phyloP scores from a whole-genome alignment of 352 stramenopile genomes.

The Phytophthora meadii region DNA sequence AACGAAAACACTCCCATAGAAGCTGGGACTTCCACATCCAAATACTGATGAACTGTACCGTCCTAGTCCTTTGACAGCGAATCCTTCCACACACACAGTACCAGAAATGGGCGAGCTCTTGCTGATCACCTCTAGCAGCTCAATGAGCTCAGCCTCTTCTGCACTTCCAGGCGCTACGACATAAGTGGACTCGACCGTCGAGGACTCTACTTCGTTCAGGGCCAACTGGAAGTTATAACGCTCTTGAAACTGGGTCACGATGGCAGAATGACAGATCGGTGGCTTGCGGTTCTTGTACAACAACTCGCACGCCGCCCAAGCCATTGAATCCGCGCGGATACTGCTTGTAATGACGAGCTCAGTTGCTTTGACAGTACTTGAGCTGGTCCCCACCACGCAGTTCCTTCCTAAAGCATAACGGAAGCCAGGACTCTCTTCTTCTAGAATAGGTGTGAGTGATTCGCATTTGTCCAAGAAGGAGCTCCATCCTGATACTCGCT shows the following conservation, averaged over 20 bases:
- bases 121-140: slow-evolving; percentile 64
- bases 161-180: slow-evolving; percentile 32
- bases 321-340: slow-evolving; percentile 58
- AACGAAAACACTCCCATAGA: slow-evolving; percentile 44
- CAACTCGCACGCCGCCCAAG: slow-evolving; percentile 58
- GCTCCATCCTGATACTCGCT: slow-evolving; percentile 47
- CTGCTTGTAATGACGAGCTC: slow-evolving; percentile 55
- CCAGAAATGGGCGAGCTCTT: slow-evolving; percentile 50
- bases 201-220: slow-evolving; percentile 9
- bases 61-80: slow-evolving; percentile 34
- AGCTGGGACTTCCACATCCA: slow-evolving; percentile 47
- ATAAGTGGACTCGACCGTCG: not conserved
- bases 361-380: slow-evolving; percentile 18
- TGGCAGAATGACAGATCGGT: slow-evolving; percentile 53
- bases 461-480: slow-evolving; percentile 61
- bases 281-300: slow-evolving; percentile 55
- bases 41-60: slow-evolving; percentile 38
- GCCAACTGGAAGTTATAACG: slow-evolving; percentile 36
- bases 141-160: slow-evolving; percentile 47
- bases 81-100: slow-evolving; percentile 60
- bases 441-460: slow-evolving; percentile 31
- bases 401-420: slow-evolving; percentile 46
- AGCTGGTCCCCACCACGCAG: slow-evolving; percentile 42
- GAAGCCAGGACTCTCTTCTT: slow-evolving; percentile 14
- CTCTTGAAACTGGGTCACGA: slow-evolving; percentile 53